A percentile compares a stretch with the other conserved stretches of the same genome.
These are phyloP conservation scores for Chaetomiaceae sp. DNA, from an alignment of 2,329 filamentous ascomycete species.

Conservation along the genomic window DNA sequence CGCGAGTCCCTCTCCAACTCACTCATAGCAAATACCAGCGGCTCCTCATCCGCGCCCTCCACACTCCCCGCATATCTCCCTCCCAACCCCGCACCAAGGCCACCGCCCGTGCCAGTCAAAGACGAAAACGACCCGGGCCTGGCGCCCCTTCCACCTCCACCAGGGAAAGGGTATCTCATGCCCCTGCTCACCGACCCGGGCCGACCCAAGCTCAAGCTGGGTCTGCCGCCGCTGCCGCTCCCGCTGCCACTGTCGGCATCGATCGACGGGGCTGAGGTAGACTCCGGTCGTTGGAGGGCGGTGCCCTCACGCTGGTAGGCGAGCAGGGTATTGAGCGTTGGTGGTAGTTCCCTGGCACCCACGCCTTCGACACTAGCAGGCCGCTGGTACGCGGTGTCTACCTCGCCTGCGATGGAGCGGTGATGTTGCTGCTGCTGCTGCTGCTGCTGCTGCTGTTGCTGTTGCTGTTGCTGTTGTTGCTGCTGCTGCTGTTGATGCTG, in stretches of 20 bases:
- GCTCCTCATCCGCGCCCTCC: conserved; percentile 60
- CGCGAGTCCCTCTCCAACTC: conserved; percentile 60
- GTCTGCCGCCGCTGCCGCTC: no score
- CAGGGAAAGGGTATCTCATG: no score
- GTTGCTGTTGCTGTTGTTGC: neutral
- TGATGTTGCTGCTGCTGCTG: conserved; percentile 47
- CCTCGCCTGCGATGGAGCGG: conserved; percentile 52
- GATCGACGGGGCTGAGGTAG: neutral
- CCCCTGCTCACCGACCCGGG: no score
- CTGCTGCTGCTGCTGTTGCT: neutral
- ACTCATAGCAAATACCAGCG: conserved; percentile 67
- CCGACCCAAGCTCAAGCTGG: no score
- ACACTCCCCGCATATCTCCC: conserved; percentile 33
- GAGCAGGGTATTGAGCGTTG: conserved; percentile 61
- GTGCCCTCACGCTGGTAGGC: conserved; percentile 40
- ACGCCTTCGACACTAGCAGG: conserved; percentile 62
- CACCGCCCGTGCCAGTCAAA: neutral
- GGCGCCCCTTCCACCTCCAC: no score
- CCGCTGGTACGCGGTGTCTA: conserved; percentile 57
- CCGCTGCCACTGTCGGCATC: no score
- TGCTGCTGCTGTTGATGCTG: conserved; percentile 50
- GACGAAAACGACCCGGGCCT: conserved; percentile 14
- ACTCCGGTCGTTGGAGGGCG: no score
- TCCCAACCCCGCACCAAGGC: neutral
- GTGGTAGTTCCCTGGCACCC: conserved; percentile 47